Conservation (phyloP, 2,329 filamentous ascomycete genomes). For the Didymella exigua region DNA sequence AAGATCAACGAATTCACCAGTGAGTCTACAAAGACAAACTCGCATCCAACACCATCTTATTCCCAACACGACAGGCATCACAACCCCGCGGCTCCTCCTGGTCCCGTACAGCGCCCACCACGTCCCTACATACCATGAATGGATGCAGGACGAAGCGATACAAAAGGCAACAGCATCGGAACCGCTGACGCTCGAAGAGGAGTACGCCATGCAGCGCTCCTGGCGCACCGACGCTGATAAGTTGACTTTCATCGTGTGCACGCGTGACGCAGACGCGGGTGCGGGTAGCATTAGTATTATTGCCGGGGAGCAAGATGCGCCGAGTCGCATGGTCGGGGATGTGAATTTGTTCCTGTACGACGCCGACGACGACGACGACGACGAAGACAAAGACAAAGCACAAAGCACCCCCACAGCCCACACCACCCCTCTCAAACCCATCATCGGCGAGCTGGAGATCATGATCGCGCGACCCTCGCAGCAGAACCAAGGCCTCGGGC, state of each 20-base stretch:
- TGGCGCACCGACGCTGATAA: slow-evolving; percentile 87
- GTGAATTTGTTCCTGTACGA: slow-evolving; percentile 72
- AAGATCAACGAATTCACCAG: slow-evolving; percentile 51
- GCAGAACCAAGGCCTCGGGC: slow-evolving; percentile 70
- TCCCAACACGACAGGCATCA: slow-evolving; percentile 62
- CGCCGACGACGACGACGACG: slow-evolving; percentile 30
- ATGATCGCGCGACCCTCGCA: slow-evolving; percentile 75
- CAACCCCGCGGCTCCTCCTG: slow-evolving; percentile 69
- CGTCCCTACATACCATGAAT: slow-evolving; percentile 81
- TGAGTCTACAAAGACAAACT: slow-evolving; percentile 20
- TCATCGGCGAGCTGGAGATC: slow-evolving; percentile 78
- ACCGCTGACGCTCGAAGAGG: slow-evolving; percentile 76
- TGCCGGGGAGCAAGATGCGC: slow-evolving; percentile 56
- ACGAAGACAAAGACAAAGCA: background rate
- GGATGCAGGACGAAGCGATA: slow-evolving; percentile 88
- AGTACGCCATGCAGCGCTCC: slow-evolving; percentile 87
- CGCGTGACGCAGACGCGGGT: slow-evolving; percentile 1
- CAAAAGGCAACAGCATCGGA: slow-evolving; percentile 88
- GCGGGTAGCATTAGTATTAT: slow-evolving; percentile 12
- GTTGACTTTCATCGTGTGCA: slow-evolving; percentile 86
- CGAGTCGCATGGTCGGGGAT: slow-evolving; percentile 56
- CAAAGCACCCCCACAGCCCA: too few species aligned
- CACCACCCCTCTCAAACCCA: too few species aligned
- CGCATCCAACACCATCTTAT: background rate
- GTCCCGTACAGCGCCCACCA: slow-evolving; percentile 85